phyloP scores from a whole-genome alignment of 495 filamentous ascomycete species.

The Cercophora samala region DNA sequence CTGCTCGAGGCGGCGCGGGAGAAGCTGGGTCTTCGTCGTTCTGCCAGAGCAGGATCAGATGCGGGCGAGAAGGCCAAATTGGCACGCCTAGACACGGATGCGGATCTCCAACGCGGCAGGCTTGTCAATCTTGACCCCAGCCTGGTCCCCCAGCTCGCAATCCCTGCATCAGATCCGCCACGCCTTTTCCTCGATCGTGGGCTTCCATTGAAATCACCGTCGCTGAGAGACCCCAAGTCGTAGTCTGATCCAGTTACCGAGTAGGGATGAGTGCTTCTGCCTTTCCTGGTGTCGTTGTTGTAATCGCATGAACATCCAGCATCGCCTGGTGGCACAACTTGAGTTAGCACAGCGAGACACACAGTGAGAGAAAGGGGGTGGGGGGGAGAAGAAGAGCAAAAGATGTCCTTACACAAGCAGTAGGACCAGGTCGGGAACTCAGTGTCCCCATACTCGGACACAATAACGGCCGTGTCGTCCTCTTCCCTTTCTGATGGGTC shows the following conservation, averaged over 20 bases:
- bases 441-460: slow-evolving; percentile 25
- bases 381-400: background rate
- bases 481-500: slow-evolving; percentile 53
- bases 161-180: slow-evolving; percentile 60
- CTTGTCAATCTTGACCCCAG: slow-evolving; percentile 71
- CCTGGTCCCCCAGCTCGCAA: slow-evolving; percentile 62
- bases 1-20: slow-evolving; percentile 57
- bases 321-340: slow-evolving; percentile 33
- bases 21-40: slow-evolving; percentile 37
- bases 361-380: too few species aligned
- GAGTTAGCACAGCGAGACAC: slow-evolving; percentile 1
- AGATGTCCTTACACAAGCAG: slow-evolving; percentile 50
- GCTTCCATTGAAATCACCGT: slow-evolving; percentile 54
- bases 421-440: slow-evolving; percentile 41
- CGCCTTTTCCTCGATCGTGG: slow-evolving; percentile 55
- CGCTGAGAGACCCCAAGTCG: slow-evolving; percentile 58
- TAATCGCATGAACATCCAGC: slow-evolving; percentile 46
- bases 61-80: slow-evolving; percentile 46
- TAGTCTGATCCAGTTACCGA: slow-evolving; percentile 47
- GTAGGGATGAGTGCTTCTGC: slow-evolving; percentile 36
- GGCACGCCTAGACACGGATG: slow-evolving; percentile 50
- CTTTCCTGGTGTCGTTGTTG: slow-evolving; percentile 38
- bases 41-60: slow-evolving; percentile 45
- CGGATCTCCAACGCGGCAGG: slow-evolving; percentile 63
- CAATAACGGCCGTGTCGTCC: slow-evolving; percentile 52